phyloP scores from a whole-genome alignment of 768 basidiomycete species.

The Tephrocybe sp. region DNA sequence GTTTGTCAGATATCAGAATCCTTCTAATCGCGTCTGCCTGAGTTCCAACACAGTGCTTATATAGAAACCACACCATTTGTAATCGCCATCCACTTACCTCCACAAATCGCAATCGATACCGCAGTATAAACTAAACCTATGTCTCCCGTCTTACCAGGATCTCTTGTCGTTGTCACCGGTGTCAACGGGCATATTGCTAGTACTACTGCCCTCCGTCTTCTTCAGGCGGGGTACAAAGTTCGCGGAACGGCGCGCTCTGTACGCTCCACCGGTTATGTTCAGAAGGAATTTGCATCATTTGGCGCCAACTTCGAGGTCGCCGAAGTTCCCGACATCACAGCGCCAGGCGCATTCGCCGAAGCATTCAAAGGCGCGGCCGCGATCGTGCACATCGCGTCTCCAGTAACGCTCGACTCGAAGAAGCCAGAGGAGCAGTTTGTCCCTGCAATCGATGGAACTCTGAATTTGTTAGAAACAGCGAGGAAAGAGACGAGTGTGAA shows the following conservation, averaged over 20 bases:
- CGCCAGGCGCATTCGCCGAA: neutral
- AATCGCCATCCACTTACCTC: too few species aligned
- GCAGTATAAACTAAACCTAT: neutral
- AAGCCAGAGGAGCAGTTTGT: conserved; percentile 10
- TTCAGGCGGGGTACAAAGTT: conserved; percentile 11
- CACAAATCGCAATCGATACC: neutral
- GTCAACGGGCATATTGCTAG: conserved; percentile 11
- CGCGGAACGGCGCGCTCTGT: conserved; percentile 7
- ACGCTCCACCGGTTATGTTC: conserved; percentile 1
- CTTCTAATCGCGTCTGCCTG: too few species aligned
- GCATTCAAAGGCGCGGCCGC: conserved; percentile 8
- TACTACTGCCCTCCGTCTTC: conserved; percentile 9
- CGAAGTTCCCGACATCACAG: conserved; percentile 9
- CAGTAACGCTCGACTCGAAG: conserved; percentile 8
- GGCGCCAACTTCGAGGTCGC: conserved; percentile 2
- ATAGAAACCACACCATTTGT: too few species aligned
- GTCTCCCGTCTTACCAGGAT: conserved; percentile 8
- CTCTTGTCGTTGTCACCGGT: conserved; percentile 10
- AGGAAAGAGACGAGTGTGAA: conserved; percentile 4
- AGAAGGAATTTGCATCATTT: conserved; percentile 7
- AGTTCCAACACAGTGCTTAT: too few species aligned
- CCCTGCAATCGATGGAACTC: conserved; percentile 7
- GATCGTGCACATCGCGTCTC: conserved; percentile 10
- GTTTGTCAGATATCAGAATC: too few species aligned
- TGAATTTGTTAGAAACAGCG: conserved; percentile 1